Evolutionary conservation across 805 yeast genomes (phyloP).

Genomic region (Barnettozyma siamensis): DNA sequence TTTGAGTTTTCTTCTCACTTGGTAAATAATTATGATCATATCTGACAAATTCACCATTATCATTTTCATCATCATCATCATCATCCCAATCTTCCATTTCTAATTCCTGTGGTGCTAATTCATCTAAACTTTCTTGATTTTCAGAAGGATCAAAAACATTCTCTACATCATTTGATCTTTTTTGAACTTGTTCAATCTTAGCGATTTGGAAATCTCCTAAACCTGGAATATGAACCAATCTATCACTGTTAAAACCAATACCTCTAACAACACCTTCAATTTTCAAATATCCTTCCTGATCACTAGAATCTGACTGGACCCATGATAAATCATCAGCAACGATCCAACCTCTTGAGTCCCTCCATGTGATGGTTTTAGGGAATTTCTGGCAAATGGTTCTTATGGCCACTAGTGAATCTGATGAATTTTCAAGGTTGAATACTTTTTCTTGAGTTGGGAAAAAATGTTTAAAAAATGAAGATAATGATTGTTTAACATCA

Average conservation of each 20-base stretch:
- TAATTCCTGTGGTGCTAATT: conserved; percentile 48
- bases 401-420: conserved; percentile 69
- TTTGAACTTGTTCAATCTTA: conserved; percentile 48
- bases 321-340: conserved; percentile 61
- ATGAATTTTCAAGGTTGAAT: conserved; percentile 56
- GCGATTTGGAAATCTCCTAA: conserved; percentile 82
- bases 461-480: conserved; percentile 65
- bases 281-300: conserved; percentile 38
- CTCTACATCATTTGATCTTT: conserved; percentile 21
- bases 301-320: conserved; percentile 25
- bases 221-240: conserved; percentile 82
- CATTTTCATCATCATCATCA: conserved; percentile 28
- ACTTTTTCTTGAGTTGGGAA: conserved; percentile 78
- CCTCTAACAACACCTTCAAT: conserved; percentile 89
- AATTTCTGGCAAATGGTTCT: conserved; percentile 78
- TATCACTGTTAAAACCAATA: conserved; percentile 68
- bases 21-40: conserved; percentile 37
- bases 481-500: conserved; percentile 59
- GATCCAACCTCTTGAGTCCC: conserved; percentile 86
- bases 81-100: conserved; percentile 41
- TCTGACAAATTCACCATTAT: conserved; percentile 27
- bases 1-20: conserved; percentile 24
- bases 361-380: conserved; percentile 85
- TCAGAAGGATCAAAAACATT: conserved; percentile 30
- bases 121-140: conserved; percentile 53